phyloP scores from a whole-genome alignment of 192 early-diverging fungal species.

The Backusella circina region DNA sequence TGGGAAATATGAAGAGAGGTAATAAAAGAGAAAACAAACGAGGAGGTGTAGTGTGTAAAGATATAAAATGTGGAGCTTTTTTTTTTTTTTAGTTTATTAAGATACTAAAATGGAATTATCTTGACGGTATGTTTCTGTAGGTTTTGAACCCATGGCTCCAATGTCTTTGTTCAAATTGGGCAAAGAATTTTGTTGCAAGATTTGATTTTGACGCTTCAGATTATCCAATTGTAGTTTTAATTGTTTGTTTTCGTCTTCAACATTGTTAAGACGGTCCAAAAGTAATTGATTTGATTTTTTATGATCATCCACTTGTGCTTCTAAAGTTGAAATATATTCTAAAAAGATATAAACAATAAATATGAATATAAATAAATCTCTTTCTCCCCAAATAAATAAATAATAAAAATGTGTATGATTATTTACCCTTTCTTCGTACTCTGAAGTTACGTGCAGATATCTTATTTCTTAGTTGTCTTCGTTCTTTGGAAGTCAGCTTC shows the following conservation, averaged over 20 bases:
- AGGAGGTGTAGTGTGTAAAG: background rate
- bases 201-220: conserved; percentile 11
- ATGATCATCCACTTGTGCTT: conserved; percentile 26
- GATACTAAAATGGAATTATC: conserved; percentile 7
- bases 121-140: conserved; percentile 26
- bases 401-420: background rate
- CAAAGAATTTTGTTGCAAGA: background rate
- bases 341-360: background rate
- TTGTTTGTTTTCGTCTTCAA: conserved; percentile 27
- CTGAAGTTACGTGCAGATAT: conserved; percentile 74
- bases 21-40: no score
- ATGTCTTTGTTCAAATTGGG: conserved; percentile 28
- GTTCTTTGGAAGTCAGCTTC: conserved; percentile 56
- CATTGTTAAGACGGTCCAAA: background rate
- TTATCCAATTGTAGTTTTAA: conserved; percentile 13
- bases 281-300: conserved; percentile 11
- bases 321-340: conserved; percentile 34
- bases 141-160: conserved; percentile 18
- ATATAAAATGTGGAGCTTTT: no score
- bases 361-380: conserved; percentile 2
- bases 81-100: background rate
- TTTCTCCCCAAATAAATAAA: conserved; percentile 6
- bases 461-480: conserved; percentile 72
- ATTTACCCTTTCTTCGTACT: conserved; percentile 58
- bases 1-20: no score